These are phyloP conservation scores for Solanum acaule DNA, from an alignment of 257 asterid genomes.

Conservation along the genomic window DNA sequence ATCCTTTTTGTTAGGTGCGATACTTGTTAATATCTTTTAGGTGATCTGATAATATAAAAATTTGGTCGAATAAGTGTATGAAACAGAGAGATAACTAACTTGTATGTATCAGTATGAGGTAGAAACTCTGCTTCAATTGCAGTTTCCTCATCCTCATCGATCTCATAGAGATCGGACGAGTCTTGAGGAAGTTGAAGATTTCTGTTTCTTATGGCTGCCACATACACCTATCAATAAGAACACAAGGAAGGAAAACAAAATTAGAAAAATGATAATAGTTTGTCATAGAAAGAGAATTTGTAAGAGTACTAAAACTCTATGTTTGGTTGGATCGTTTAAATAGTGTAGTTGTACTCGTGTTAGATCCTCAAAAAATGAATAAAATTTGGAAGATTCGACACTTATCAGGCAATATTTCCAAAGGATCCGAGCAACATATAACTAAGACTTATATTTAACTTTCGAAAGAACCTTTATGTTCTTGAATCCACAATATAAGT, in stretches of 20 bases:
- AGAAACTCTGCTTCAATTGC: conserved; percentile 30
- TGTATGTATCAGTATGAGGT: conserved; percentile 40
- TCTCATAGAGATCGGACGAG: conserved; percentile 35
- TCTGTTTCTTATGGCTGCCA: conserved; percentile 52
- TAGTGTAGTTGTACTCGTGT: background rate
- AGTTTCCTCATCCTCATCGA: conserved; percentile 31
- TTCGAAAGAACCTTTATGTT: background rate
- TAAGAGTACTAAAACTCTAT: background rate
- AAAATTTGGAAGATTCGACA: background rate
- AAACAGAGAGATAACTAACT: conserved; percentile 13
- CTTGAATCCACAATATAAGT: background rate
- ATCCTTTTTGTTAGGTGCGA: background rate
- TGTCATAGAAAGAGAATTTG: background rate
- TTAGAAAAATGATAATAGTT: background rate
- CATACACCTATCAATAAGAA: conserved; percentile 34
- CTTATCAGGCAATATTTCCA: background rate
- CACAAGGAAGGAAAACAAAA: background rate
- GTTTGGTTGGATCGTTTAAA: background rate
- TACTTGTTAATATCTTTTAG: background rate
- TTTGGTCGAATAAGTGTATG: background rate
- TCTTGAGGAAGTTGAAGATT: conserved; percentile 45
- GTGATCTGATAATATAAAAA: background rate
- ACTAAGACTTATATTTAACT: background rate
- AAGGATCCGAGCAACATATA: background rate
- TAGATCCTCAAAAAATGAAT: background rate